Evolutionary conservation across 2,329 filamentous ascomycete genomes (phyloP).

Genomic region (Hypoxylon sp.): DNA sequence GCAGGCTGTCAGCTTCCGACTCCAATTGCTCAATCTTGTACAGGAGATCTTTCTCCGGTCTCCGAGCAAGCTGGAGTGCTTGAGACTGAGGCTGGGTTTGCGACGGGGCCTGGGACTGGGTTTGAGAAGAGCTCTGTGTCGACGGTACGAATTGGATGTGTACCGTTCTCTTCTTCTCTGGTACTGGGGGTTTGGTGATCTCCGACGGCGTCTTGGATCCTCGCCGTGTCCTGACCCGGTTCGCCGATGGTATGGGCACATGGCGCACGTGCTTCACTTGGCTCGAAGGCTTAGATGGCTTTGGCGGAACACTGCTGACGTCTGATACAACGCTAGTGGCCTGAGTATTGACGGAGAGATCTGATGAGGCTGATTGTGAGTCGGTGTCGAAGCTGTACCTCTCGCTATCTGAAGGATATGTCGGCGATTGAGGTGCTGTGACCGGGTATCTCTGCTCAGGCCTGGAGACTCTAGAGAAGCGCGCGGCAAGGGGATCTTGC

Average conservation of each 20-base stretch:
- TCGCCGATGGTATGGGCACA: constrained; percentile 45
- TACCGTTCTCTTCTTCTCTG: constrained; percentile 49
- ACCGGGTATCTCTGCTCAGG: constrained; percentile 40
- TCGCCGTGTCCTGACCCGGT: constrained; percentile 47
- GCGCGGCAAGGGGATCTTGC: constrained; percentile 49
- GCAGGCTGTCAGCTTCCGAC: constrained; percentile 52
- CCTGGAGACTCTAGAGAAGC: constrained; percentile 50
- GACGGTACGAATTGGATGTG: constrained; percentile 51
- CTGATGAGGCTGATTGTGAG: constrained; percentile 55
- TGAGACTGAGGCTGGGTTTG: constrained; percentile 35
- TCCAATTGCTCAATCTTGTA: constrained; percentile 56
- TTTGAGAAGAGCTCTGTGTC: constrained; percentile 14
- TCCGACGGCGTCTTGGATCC: constrained; percentile 46
- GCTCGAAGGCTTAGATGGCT: constrained; percentile 42
- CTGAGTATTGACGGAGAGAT: constrained; percentile 56
- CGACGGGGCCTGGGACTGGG: constrained; percentile 10
- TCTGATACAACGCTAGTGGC: constrained; percentile 56
- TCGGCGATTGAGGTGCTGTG: constrained; percentile 47
- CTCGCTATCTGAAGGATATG: constrained; percentile 49
- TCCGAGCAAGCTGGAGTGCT: constrained; percentile 49
- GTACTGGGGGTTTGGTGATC: constrained; percentile 46
- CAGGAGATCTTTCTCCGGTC: constrained; percentile 50
- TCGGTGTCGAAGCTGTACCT: constrained; percentile 53
- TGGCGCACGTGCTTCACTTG: constrained; percentile 51
- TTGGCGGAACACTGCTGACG: constrained; percentile 44